A percentile compares a stretch with the other conserved stretches of the same genome.
These are phyloP conservation scores for Cytospora paraplurivora DNA, from an alignment of 2,329 filamentous ascomycete genomes.

Conservation along the genomic window DNA sequence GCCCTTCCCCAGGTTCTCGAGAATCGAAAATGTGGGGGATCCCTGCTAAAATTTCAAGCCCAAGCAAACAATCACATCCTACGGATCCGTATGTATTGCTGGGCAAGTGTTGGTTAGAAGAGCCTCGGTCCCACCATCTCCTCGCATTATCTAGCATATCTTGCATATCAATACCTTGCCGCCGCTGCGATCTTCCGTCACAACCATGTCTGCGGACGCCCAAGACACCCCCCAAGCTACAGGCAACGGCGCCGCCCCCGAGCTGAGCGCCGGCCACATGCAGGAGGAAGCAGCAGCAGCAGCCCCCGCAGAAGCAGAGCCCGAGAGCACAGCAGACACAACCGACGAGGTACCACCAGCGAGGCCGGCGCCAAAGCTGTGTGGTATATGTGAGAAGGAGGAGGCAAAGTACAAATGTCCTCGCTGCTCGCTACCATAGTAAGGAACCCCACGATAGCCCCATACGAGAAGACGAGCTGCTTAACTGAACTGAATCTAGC, in stretches of 20 bases:
- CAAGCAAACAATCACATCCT: not conserved
- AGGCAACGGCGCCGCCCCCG: not conserved
- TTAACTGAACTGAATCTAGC: slow-evolving; percentile 38
- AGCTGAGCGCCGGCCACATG: not conserved
- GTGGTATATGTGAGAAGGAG: slow-evolving; percentile 55
- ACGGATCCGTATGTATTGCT: not conserved
- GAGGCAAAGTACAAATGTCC: slow-evolving; percentile 65
- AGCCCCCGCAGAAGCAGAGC: not conserved
- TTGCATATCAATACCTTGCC: slow-evolving; percentile 1
- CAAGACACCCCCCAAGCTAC: not conserved
- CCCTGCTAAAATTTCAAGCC: slow-evolving; percentile 23
- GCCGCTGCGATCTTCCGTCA: not conserved
- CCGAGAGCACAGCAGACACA: slow-evolving; percentile 6
- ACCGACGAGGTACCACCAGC: slow-evolving; percentile 28
- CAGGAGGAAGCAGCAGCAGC: not conserved
- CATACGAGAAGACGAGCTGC: slow-evolving; percentile 10
- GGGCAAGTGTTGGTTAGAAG: too few relatives aligned
- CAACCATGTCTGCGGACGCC: slow-evolving; percentile 20
- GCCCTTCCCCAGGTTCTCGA: slow-evolving; percentile 20
- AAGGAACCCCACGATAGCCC: slow-evolving; percentile 34
- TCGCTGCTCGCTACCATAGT: slow-evolving; percentile 62
- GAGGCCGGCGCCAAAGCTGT: slow-evolving; percentile 43
- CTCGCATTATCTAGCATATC: not conserved
- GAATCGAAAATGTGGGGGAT: slow-evolving; percentile 10
- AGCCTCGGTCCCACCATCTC: not conserved